A percentile compares a stretch with the other conserved stretches of the same genome.
These are phyloP conservation scores for Litchi chinensis DNA, from an alignment of 345 rosid genomes.

Conservation along the genomic window DNA sequence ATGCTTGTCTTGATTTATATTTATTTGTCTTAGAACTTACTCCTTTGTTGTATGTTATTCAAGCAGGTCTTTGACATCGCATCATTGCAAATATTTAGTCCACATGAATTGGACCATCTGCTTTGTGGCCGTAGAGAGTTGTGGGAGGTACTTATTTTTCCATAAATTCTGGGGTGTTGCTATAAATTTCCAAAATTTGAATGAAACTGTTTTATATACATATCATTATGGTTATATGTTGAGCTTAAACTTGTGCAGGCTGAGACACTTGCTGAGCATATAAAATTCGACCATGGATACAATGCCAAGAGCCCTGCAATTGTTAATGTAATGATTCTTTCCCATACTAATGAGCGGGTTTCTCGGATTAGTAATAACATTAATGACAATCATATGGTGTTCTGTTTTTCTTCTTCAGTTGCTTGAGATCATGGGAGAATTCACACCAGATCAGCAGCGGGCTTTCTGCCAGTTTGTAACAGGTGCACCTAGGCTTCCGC, in stretches of 20 bases:
- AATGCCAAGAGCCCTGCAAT: slow-evolving; percentile 96
- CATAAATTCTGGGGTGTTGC: neutral
- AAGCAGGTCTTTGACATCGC: slow-evolving; percentile 90
- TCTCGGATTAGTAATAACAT: neutral
- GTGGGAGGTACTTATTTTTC: slow-evolving; percentile 74
- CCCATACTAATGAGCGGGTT: neutral
- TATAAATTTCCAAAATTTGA: neutral
- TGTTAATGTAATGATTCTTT: slow-evolving; percentile 56
- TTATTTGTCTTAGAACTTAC: slow-evolving; percentile 4
- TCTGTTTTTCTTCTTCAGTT: slow-evolving; percentile 47
- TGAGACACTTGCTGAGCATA: slow-evolving; percentile 86
- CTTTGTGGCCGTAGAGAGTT: slow-evolving; percentile 96
- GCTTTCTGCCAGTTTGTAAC: slow-evolving; percentile 99
- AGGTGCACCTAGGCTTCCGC: slow-evolving; percentile 99
- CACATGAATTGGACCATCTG: slow-evolving; percentile 86
- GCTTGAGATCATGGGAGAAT: slow-evolving; percentile 96
- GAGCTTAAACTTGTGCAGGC: slow-evolving; percentile 51
- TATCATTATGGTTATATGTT: slow-evolving; percentile 3
- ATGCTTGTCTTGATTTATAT: neutral
- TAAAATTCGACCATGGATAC: slow-evolving; percentile 98
- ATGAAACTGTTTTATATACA: neutral
- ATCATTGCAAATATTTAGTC: slow-evolving; percentile 89
- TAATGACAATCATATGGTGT: slow-evolving; percentile 4
- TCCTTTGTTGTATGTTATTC: neutral
- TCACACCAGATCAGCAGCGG: slow-evolving; percentile 94